Base-by-base conservation (phyloP, 805 yeast species). In the Candida ipomoeae region DNA sequence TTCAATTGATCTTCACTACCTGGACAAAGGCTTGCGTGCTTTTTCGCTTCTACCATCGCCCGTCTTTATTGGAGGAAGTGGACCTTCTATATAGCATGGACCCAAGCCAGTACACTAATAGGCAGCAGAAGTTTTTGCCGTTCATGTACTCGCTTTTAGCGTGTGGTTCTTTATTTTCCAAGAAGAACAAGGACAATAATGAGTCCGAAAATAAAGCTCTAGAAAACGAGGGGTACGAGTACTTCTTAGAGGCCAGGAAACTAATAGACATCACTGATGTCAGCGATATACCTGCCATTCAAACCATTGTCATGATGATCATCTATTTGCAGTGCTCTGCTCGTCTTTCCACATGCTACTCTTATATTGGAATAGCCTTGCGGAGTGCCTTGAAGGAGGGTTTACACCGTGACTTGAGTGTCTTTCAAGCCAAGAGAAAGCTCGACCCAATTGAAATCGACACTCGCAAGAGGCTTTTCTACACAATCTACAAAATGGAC, bases 401-500 rank as follows among this genome's bases (percentile, higher is more conserved):
- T 0, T 70, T 89, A 17, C 96, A 90, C 66, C 71, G 96, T 54
- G 85, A 84, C 62, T 74, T 89, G 34, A 56, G 70, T 4, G 70
- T 72, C 6, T 71, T 73, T 53, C 76, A 72, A 48, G 72, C 82
- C 40, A 74, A 81, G 56, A 50, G 75, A 21, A 82, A 83, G 57
- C 72, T 78, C 44, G 85, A 85, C 57, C 91, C 91, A 0, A 83
- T 90, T 33, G 95, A 88, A 62, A 72, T 83, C 36, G 96, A 91
- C 62, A 85, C 88, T 1, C 75, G 96, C 53, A 90, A 89, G 66
- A 75, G 97, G 52, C 69, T 91, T 39, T 90, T 90, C 64, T 90
- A 92, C 87, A 85, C 96, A 1, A 84, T 90, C 54, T 86, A 87
- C 65, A 90, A 90, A 64, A 86, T 89, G 85, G 97, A 91, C 62